phyloP scores from a whole-genome alignment of 1,139 yeast species.

The Blastobotrys malaysiensis region DNA sequence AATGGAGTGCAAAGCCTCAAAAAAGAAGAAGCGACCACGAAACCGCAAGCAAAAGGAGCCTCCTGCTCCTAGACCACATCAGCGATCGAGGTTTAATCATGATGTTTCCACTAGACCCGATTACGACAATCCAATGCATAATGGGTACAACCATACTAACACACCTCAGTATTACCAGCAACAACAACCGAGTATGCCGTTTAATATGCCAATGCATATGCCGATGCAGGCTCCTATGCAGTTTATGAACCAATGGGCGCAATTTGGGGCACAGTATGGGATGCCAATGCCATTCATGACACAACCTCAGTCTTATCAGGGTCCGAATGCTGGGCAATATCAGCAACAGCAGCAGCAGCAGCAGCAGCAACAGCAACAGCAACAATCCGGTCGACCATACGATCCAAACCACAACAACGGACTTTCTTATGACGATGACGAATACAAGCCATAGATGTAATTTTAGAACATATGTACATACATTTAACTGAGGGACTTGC shows the following conservation, averaged over 20 bases:
- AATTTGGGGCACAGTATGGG: background rate
- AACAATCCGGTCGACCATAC: background rate
- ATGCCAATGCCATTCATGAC: background rate
- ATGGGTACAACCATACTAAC: constrained; percentile 4
- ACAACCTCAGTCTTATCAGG: background rate
- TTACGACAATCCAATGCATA: constrained; percentile 14
- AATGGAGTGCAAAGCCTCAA: constrained; percentile 48
- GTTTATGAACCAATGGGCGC: background rate
- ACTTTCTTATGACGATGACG: constrained; percentile 10
- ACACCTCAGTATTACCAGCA: constrained; percentile 1
- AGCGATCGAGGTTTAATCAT: background rate
- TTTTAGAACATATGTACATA: background rate
- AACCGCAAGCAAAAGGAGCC: constrained; percentile 12
- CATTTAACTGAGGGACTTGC: background rate
- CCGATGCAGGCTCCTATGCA: constrained; percentile 7
- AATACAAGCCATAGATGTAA: constrained; percentile 3
- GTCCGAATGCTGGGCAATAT: background rate
- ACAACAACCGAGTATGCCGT: background rate
- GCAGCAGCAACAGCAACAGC: too few species aligned
- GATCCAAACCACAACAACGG: background rate
- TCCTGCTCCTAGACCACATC: constrained; percentile 1
- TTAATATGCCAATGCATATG: constrained; percentile 4
- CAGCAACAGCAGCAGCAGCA: too few species aligned
- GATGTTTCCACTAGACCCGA: constrained; percentile 6
- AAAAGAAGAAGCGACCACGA: constrained; percentile 41